These are phyloP conservation scores for Trypanosoma vivax DNA, from an alignment of 208 protist genomes.

Conservation along the genomic window DNA sequence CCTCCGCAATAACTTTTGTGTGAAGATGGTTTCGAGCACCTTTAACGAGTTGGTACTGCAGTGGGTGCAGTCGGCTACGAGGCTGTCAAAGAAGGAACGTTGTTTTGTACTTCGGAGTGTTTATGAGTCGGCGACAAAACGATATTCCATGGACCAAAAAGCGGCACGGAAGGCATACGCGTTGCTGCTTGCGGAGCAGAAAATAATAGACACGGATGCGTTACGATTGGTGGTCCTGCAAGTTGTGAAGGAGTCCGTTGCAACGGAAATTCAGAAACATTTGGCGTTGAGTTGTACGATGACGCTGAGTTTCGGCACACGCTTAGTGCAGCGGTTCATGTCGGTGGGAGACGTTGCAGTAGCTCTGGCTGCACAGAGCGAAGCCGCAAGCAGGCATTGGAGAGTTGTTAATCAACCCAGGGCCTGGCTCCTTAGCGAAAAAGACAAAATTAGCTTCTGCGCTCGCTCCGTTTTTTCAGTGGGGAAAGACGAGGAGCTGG, in stretches of 20 bases:
- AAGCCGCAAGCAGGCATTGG: not conserved
- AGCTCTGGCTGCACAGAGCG: constrained; percentile 4
- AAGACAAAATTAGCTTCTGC: not conserved
- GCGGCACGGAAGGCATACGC: not conserved
- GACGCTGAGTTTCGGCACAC: not conserved
- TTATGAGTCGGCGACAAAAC: not conserved
- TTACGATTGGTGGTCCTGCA: not conserved
- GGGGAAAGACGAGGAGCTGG: constrained; percentile 13
- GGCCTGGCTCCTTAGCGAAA: not conserved
- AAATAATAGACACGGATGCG: not conserved
- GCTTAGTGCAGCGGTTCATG: not conserved
- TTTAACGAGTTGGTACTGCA: constrained; percentile 34
- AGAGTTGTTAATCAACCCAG: constrained; percentile 1
- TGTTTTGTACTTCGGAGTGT: constrained; percentile 17
- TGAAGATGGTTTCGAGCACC: no score
- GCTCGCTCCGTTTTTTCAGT: constrained; percentile 19
- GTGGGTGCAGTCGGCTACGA: constrained; percentile 20
- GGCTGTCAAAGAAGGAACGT: constrained; percentile 19
- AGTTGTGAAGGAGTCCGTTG: not conserved
- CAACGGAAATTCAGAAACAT: not conserved
- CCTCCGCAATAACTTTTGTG: no score
- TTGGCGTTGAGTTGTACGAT: constrained; percentile 4
- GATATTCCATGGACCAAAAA: not conserved
- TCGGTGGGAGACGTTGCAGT: not conserved
- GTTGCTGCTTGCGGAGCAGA: not conserved